Percentiles rank a stretch among this genome's conserved stretches.
These are phyloP conservation scores for Penicillium mononematosum DNA, from an alignment of 495 filamentous ascomycete genomes.

Conservation along the genomic window DNA sequence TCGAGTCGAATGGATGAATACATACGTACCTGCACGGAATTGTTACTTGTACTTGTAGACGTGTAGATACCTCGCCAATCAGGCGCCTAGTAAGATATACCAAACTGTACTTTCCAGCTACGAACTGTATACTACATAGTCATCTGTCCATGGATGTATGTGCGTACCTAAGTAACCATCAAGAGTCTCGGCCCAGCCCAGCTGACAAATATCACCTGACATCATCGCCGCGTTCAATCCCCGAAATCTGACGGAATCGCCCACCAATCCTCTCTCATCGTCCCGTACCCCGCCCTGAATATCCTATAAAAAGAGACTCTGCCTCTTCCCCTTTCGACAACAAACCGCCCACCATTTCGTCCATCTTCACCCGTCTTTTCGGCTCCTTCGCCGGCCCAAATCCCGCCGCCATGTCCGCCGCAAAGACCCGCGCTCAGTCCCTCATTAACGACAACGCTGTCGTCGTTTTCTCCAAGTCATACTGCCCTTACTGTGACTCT, in stretches of 20 bases:
- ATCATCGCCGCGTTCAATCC: slow-evolving; percentile 26
- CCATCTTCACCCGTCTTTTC: slow-evolving; percentile 77
- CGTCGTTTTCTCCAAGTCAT: slow-evolving; percentile 93
- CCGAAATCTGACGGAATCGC: slow-evolving; percentile 15
- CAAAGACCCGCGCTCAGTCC: slow-evolving; percentile 77
- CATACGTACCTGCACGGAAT: background rate
- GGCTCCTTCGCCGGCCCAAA: slow-evolving; percentile 53
- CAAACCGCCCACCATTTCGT: slow-evolving; percentile 62
- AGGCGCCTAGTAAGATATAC: background rate
- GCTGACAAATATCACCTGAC: slow-evolving; percentile 31
- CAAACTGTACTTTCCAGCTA: background rate
- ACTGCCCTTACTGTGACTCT: slow-evolving; percentile 90
- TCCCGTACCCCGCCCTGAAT: slow-evolving; percentile 1
- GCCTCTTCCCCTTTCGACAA: slow-evolving; percentile 9
- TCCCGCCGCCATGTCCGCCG: slow-evolving; percentile 73
- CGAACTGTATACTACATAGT: too few species aligned
- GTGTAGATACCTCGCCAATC: background rate
- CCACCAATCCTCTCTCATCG: slow-evolving; percentile 10
- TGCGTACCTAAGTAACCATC: too few species aligned
- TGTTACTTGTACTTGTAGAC: background rate
- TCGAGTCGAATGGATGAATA: slow-evolving; percentile 6
- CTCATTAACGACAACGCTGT: slow-evolving; percentile 93
- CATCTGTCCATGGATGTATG: too few species aligned
- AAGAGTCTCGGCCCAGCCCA: background rate
- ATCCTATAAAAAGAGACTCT: slow-evolving; percentile 18